Evolutionary conservation across 345 rosid genomes (phyloP).

Genomic region (Gossypium mustelinum): DNA sequence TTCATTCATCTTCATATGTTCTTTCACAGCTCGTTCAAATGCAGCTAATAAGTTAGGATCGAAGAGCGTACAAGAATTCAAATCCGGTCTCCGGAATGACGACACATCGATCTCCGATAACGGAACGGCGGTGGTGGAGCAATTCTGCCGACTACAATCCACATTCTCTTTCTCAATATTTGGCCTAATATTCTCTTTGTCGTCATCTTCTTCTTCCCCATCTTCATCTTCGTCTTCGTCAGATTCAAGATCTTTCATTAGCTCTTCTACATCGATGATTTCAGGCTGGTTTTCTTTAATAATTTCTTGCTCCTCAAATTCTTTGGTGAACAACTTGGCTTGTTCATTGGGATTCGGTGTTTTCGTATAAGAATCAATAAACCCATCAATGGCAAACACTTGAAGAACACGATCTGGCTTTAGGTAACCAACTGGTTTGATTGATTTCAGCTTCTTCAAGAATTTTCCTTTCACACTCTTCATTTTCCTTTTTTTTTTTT

Average conservation of each 20-base stretch:
- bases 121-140: constrained; percentile 10
- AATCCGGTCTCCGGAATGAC: constrained; percentile 64
- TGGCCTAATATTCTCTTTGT: constrained; percentile 60
- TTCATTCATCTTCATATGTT: constrained; percentile 38
- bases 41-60: constrained; percentile 74
- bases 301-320: constrained; percentile 23
- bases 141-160: constrained; percentile 14
- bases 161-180: constrained; percentile 15
- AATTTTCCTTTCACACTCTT: constrained; percentile 72
- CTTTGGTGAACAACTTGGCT: constrained; percentile 21
- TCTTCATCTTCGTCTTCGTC: constrained; percentile 17
- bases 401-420: constrained; percentile 66
- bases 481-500: constrained; percentile 31
- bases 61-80: constrained; percentile 62
- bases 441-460: constrained; percentile 57
- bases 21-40: constrained; percentile 52
- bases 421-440: constrained; percentile 54
- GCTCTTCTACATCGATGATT: constrained; percentile 39
- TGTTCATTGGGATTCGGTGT: constrained; percentile 26
- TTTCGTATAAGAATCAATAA: constrained; percentile 35
- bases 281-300: constrained; percentile 26
- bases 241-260: constrained; percentile 42
- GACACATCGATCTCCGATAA: constrained; percentile 46
- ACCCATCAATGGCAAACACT: constrained; percentile 53
- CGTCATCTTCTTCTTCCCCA: constrained; percentile 30